A percentile compares a stretch with the other conserved stretches of the same genome.
Conservation (phyloP, 495 filamentous ascomycete species). For the Gamarada debralockiae region DNA sequence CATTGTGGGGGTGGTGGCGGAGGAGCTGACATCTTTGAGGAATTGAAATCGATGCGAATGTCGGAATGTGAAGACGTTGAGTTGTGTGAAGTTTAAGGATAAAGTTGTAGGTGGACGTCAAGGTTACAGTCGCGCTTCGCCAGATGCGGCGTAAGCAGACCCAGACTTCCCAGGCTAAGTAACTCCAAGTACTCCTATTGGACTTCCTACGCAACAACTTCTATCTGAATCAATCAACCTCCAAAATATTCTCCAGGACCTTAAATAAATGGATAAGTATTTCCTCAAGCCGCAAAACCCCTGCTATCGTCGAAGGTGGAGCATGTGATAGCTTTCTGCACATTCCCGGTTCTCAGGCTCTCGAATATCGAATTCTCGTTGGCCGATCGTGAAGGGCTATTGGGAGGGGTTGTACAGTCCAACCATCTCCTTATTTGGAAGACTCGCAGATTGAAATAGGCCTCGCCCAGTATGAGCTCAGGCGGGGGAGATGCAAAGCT, state of each 20-base stretch:
- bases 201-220: slow-evolving; percentile 11
- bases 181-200: slow-evolving; percentile 26
- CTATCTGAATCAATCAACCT: slow-evolving; percentile 1
- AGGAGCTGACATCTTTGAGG: slow-evolving; percentile 1
- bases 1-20: slow-evolving; percentile 62
- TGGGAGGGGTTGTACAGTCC: slow-evolving; percentile 15
- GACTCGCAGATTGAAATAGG: slow-evolving; percentile 11
- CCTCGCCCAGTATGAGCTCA: slow-evolving; percentile 59
- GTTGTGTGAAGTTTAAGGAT: neutral
- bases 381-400: slow-evolving; percentile 19
- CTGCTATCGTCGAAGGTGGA: slow-evolving; percentile 20
- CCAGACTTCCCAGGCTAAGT: slow-evolving; percentile 1
- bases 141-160: neutral
- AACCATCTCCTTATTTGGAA: neutral
- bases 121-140: neutral
- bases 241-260: slow-evolving; percentile 11
- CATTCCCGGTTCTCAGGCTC: slow-evolving; percentile 27
- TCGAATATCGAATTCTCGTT: slow-evolving; percentile 22
- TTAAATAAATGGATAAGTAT: slow-evolving; percentile 23
- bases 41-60: too few species aligned
- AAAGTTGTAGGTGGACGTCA: neutral
- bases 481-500: slow-evolving; percentile 95
- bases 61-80: neutral
- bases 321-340: slow-evolving; percentile 29
- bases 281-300: slow-evolving; percentile 13